A percentile compares a stretch with the other conserved stretches of the same genome.
Conservation (phyloP, 192 early-diverging fungal species). For the Rhizophagus sp. region DNA sequence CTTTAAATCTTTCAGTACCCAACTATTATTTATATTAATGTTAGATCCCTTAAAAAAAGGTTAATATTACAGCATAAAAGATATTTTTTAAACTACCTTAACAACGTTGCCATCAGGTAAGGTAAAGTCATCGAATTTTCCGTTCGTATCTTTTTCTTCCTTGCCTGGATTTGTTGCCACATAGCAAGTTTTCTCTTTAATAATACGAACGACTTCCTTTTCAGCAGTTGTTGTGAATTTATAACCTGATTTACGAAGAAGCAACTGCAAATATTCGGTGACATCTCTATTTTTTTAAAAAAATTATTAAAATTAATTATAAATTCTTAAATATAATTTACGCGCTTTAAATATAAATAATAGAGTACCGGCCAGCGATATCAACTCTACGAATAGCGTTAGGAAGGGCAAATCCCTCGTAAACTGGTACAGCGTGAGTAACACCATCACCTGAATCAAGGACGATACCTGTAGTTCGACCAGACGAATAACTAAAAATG, state of each 20-base stretch:
- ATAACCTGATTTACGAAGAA: constrained; percentile 88
- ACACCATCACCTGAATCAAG: constrained; percentile 97
- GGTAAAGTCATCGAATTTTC: constrained; percentile 77
- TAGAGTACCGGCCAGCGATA: constrained; percentile 73
- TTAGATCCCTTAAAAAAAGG: not conserved
- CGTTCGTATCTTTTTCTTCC: constrained; percentile 88
- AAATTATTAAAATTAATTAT: not conserved
- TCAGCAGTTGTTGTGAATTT: constrained; percentile 92
- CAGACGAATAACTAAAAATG: constrained; percentile 81
- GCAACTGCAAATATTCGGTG: constrained; percentile 88
- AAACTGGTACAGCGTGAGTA: constrained; percentile 93
- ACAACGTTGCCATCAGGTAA: constrained; percentile 83
- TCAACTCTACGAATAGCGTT: constrained; percentile 94
- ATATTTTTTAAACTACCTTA: constrained; percentile 55
- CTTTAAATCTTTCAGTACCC: constrained; percentile 89
- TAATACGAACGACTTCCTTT: constrained; percentile 90
- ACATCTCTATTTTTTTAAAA: constrained; percentile 66
- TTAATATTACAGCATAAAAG: not conserved
- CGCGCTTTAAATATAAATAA: not conserved
- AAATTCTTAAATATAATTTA: not conserved
- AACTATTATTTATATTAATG: constrained; percentile 49
- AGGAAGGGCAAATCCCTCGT: constrained; percentile 94
- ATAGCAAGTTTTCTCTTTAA: constrained; percentile 97
- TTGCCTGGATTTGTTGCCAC: constrained; percentile 84
- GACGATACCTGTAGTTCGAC: constrained; percentile 96